phyloP scores from a whole-genome alignment of 306 rosid species.

The Citrullus mucosospermus region DNA sequence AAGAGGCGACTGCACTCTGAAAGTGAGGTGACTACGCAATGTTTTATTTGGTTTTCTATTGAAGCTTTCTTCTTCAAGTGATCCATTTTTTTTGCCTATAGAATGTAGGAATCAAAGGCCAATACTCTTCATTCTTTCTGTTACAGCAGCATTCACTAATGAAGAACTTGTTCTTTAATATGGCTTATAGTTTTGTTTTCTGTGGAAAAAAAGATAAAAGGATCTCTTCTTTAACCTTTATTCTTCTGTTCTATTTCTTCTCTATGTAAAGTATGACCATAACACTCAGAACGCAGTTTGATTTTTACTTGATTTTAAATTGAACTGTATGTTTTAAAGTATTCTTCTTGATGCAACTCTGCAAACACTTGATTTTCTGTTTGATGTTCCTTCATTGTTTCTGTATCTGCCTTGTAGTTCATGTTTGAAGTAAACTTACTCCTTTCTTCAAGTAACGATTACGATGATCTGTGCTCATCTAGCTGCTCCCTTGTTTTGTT shows the following conservation, averaged over 20 bases:
- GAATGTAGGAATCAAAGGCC: not conserved
- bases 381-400: not conserved
- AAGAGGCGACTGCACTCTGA: conserved; percentile 50
- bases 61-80: not conserved
- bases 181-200: not conserved
- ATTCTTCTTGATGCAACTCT: not conserved
- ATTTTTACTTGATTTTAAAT: not conserved
- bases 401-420: not conserved
- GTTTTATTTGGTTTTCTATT: not conserved
- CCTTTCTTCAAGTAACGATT: not conserved
- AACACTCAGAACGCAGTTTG: not conserved
- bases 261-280: not conserved
- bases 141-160: not conserved
- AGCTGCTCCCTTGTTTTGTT: not conserved
- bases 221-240: not conserved
- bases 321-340: not conserved
- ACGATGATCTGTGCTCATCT: not conserved
- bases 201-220: not conserved
- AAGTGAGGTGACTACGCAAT: conserved; percentile 39
- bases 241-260: not conserved
- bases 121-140: not conserved
- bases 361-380: not conserved
- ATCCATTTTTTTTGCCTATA: not conserved
- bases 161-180: not conserved
- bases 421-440: not conserved